Percentiles rank a stretch among this genome's conserved stretches.
Evolutionary conservation across 2,329 filamentous ascomycete species (phyloP).

Genomic region (Neopestalotiopsis sp.): DNA sequence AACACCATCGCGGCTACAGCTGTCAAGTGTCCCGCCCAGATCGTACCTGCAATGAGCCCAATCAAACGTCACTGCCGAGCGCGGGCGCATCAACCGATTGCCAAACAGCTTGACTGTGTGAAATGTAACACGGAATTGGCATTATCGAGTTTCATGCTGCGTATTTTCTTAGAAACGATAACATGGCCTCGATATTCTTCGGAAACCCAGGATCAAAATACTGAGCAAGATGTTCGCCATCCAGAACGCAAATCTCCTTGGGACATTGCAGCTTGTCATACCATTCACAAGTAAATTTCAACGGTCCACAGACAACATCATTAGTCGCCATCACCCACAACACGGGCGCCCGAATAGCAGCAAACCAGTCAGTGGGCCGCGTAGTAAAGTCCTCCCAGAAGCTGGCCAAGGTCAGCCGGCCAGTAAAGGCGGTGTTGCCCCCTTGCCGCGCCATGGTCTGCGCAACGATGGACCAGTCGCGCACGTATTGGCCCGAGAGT

Average conservation of each 20-base stretch:
- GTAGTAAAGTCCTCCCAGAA: neutral
- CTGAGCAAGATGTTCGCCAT: neutral
- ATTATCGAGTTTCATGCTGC: too few relatives aligned
- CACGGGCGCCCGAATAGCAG: neutral
- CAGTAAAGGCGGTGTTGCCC: neutral
- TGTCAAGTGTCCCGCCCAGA: too few relatives aligned
- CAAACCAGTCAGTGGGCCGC: neutral
- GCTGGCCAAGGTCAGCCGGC: neutral
- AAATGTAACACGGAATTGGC: too few relatives aligned
- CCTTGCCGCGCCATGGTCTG: neutral
- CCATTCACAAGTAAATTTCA: neutral
- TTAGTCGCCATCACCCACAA: neutral
- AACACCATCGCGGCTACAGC: too few relatives aligned
- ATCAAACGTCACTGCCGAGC: too few relatives aligned
- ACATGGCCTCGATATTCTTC: neutral
- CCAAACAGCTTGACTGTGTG: too few relatives aligned
- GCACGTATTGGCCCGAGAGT: neutral
- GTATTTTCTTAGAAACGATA: neutral
- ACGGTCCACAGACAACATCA: neutral
- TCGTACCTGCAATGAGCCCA: too few relatives aligned
- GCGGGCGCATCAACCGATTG: too few relatives aligned
- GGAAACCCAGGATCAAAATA: neutral
- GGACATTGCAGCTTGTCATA: constrained; percentile 8
- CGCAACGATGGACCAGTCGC: constrained; percentile 1
- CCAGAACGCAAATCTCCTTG: neutral